Percentiles rank a stretch among this genome's conserved stretches.
Conservation (phyloP, 164 flowering plant genomes). For the Liriodendron chinense region DNA sequence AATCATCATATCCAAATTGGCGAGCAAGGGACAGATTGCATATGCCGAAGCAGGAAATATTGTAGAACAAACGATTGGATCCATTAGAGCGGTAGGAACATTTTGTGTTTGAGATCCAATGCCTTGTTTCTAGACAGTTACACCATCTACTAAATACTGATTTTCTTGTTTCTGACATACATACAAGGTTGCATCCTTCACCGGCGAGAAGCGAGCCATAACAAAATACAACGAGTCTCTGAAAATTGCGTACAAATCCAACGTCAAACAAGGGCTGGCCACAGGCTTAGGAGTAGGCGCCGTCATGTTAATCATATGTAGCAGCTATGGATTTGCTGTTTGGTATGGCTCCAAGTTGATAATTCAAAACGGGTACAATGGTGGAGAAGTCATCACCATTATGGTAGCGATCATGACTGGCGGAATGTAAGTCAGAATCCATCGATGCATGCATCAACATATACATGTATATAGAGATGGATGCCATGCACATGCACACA, state of each 20-base stretch:
- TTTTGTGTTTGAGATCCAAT: background rate
- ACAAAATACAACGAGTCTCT: slow-evolving; percentile 2
- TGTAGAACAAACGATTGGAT: slow-evolving; percentile 6
- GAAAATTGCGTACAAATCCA: background rate
- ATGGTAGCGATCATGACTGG: slow-evolving; percentile 21
- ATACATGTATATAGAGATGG: background rate
- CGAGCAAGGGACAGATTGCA: slow-evolving; percentile 3
- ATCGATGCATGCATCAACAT: background rate
- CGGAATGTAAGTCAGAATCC: slow-evolving; percentile 49
- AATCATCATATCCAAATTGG: background rate
- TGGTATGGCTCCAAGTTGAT: slow-evolving; percentile 8
- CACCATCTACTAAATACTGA: background rate
- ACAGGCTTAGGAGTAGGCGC: slow-evolving; percentile 3
- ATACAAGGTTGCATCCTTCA: slow-evolving; percentile 7
- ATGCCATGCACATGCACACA: background rate
- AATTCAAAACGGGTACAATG: slow-evolving; percentile 8
- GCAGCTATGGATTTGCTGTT: slow-evolving; percentile 6
- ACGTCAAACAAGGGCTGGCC: slow-evolving; percentile 3
- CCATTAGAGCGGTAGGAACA: slow-evolving; percentile 5
- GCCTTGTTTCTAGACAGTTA: background rate
- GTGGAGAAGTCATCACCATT: slow-evolving; percentile 7
- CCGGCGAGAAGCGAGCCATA: slow-evolving; percentile 9
- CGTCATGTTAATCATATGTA: slow-evolving; percentile 6
- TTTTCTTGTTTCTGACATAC: background rate
- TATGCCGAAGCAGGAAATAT: slow-evolving; percentile 2